Conservation (phyloP, 306 rosid species). For the Inga leiocalycina region DNA sequence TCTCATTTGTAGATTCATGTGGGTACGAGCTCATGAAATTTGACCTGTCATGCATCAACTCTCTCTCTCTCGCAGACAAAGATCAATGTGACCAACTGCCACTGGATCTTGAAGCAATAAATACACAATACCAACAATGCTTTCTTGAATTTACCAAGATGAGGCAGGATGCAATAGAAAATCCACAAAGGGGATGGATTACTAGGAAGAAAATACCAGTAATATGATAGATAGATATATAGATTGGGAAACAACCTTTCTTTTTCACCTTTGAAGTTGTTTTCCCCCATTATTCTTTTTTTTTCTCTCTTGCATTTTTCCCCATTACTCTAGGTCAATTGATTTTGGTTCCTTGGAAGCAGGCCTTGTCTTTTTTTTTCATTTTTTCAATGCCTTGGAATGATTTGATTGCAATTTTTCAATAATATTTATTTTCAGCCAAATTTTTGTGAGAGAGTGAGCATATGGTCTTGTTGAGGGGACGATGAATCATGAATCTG, state of each 20-base stretch:
- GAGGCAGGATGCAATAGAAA: slow-evolving; percentile 74
- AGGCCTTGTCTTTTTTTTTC: neutral
- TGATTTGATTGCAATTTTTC: neutral
- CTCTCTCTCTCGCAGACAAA: slow-evolving; percentile 43
- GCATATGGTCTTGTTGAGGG: neutral
- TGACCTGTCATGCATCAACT: slow-evolving; percentile 48
- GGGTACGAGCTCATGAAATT: slow-evolving; percentile 36
- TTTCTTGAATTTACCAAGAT: slow-evolving; percentile 55
- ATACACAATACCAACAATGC: slow-evolving; percentile 53
- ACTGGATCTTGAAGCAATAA: slow-evolving; percentile 73
- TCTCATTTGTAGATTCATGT: slow-evolving; percentile 38
- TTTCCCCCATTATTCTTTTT: neutral
- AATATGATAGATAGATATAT: slow-evolving; percentile 24
- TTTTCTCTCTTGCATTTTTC: neutral
- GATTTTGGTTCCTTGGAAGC: slow-evolving; percentile 18
- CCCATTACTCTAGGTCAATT: slow-evolving; percentile 18
- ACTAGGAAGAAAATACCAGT: slow-evolving; percentile 52
- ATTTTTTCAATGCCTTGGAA: neutral
- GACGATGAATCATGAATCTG: too few species aligned
- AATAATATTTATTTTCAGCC: neutral
- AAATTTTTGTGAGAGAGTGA: neutral
- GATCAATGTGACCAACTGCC: slow-evolving; percentile 46
- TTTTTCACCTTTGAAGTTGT: too few species aligned
- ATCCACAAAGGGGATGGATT: slow-evolving; percentile 64
- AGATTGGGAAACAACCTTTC: slow-evolving; percentile 2